phyloP scores from a whole-genome alignment of 208 protist genomes.

The Phytomonas sp. region DNA sequence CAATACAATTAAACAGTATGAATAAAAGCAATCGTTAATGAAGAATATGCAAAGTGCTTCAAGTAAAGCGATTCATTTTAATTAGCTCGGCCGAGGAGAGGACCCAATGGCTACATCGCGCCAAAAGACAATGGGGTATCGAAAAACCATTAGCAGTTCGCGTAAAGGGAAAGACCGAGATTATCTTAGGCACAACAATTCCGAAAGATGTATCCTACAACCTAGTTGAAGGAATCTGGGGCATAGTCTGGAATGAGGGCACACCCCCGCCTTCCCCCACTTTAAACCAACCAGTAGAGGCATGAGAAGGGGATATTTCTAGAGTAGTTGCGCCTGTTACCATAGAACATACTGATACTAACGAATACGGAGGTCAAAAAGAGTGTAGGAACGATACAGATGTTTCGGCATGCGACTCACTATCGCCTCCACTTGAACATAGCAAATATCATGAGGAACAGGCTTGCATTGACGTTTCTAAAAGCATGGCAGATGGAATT shows the following conservation, averaged over 20 bases:
- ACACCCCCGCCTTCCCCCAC: background rate
- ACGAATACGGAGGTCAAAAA: background rate
- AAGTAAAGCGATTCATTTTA: conserved; percentile 51
- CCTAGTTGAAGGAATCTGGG: background rate
- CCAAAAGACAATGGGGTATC: conserved; percentile 64
- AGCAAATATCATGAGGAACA: background rate
- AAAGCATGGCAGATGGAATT: background rate
- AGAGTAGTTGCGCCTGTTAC: background rate
- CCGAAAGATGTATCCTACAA: background rate
- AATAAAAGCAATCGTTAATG: background rate
- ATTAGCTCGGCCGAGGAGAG: conserved; percentile 76
- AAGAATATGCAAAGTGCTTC: conserved; percentile 10
- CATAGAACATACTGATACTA: background rate
- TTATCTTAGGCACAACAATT: background rate
- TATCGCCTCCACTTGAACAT: background rate
- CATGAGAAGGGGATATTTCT: background rate
- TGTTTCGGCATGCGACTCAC: background rate
- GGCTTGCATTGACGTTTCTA: background rate
- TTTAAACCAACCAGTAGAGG: background rate
- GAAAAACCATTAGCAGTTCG: conserved; percentile 26
- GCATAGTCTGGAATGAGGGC: background rate
- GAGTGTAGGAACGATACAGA: background rate
- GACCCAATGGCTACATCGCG: conserved; percentile 47
- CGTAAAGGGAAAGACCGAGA: background rate
- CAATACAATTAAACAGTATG: background rate